These are phyloP conservation scores for Phytophthora syringae DNA, from an alignment of 352 stramenopile species.

Conservation along the genomic window DNA sequence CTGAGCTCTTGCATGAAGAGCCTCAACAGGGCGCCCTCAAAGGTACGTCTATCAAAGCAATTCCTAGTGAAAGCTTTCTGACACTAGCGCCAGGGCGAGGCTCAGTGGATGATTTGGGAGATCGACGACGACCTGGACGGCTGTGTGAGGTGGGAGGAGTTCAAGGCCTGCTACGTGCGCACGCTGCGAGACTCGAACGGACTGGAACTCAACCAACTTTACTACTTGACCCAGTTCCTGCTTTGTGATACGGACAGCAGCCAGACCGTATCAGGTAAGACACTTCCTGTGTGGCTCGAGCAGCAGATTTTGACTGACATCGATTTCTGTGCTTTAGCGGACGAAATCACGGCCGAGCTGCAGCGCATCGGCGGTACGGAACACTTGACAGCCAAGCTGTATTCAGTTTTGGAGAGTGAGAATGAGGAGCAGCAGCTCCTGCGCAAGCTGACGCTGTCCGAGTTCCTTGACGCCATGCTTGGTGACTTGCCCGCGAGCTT, in stretches of 20 bases:
- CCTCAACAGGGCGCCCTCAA: slow-evolving; percentile 15
- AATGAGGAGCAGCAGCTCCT: slow-evolving; percentile 55
- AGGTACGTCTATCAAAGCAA: too few relatives aligned
- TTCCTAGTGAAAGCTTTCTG: too few relatives aligned
- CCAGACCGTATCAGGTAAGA: slow-evolving; percentile 31
- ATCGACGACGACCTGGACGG: slow-evolving; percentile 96
- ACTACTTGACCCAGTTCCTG: slow-evolving; percentile 95
- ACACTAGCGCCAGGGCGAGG: slow-evolving; percentile 63
- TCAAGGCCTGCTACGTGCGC: slow-evolving; percentile 91
- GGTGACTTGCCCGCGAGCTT: slow-evolving; percentile 48
- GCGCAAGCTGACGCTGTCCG: slow-evolving; percentile 54
- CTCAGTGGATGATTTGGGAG: slow-evolving; percentile 98
- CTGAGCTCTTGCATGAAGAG: slow-evolving; percentile 53
- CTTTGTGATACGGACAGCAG: slow-evolving; percentile 93
- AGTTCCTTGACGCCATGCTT: slow-evolving; percentile 58
- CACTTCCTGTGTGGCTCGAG: neutral
- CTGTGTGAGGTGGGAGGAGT: slow-evolving; percentile 92
- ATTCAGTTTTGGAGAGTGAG: slow-evolving; percentile 42
- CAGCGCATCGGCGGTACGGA: slow-evolving; percentile 52
- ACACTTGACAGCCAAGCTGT: slow-evolving; percentile 46
- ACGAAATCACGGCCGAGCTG: slow-evolving; percentile 57
- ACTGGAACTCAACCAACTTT: slow-evolving; percentile 94
- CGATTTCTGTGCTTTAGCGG: slow-evolving; percentile 34
- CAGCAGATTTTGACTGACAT: neutral
- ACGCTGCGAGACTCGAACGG: slow-evolving; percentile 91